Percentiles rank a stretch among this genome's conserved stretches.
Evolutionary conservation across 306 rosid genomes (phyloP).

Genomic region (Begonia masoniana): DNA sequence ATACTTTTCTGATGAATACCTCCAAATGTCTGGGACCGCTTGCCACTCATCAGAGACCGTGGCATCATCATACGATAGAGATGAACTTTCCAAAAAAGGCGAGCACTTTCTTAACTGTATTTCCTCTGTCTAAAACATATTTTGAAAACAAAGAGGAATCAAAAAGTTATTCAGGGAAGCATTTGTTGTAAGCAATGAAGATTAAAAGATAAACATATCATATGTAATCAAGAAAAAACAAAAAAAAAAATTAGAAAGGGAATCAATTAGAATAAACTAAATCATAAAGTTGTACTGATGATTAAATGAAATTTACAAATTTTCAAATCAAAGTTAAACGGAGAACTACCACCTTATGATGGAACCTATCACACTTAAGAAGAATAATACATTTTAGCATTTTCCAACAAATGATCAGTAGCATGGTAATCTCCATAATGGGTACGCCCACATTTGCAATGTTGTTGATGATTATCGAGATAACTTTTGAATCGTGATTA

Average conservation of each 20-base stretch:
- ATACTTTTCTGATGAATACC: slow-evolving; percentile 70
- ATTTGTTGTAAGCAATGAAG: neutral
- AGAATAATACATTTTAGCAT: too few relatives aligned
- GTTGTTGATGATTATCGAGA: too few relatives aligned
- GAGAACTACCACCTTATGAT: too few relatives aligned
- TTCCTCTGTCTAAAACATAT: slow-evolving; percentile 29
- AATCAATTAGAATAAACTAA: neutral
- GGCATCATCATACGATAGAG: slow-evolving; percentile 23
- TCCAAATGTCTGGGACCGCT: slow-evolving; percentile 96
- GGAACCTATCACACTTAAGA: too few relatives aligned
- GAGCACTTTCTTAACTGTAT: slow-evolving; percentile 52
- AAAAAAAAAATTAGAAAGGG: neutral
- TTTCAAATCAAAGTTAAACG: too few relatives aligned
- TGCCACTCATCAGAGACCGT: slow-evolving; percentile 55
- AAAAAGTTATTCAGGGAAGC: neutral
- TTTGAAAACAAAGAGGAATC: neutral
- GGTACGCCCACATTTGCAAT: too few relatives aligned
- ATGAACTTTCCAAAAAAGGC: slow-evolving; percentile 68
- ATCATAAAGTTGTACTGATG: neutral
- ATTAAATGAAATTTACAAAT: neutral
- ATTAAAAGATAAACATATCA: too few relatives aligned
- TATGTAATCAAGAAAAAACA: neutral
- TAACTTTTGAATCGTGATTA: too few relatives aligned
- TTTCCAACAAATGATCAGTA: too few relatives aligned
- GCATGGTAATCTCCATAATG: too few relatives aligned